Conservation (phyloP, 495 filamentous ascomycete species). For the Lasiosphaeria miniovina region DNA sequence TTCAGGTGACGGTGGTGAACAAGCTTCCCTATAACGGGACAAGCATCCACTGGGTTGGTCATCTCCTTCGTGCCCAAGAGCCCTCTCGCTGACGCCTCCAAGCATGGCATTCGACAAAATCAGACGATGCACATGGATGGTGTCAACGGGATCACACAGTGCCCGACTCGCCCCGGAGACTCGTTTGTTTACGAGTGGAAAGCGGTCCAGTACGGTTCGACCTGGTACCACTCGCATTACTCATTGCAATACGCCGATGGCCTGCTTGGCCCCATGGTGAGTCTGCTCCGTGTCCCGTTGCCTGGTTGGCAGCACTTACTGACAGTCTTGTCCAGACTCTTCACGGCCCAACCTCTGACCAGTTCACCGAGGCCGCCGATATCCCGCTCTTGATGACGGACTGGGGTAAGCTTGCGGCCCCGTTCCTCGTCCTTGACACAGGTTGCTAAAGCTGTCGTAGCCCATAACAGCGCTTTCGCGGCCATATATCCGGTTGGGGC, state of each 20-base stretch:
- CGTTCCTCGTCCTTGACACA: constrained; percentile 4
- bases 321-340: constrained; percentile 23
- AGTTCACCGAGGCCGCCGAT: constrained; percentile 40
- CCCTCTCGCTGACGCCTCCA: too few relatives aligned
- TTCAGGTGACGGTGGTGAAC: constrained; percentile 51
- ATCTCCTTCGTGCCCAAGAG: too few relatives aligned
- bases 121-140: constrained; percentile 32
- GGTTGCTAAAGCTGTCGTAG: constrained; percentile 3
- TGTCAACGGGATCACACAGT: constrained; percentile 42
- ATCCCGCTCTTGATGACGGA: constrained; percentile 29
- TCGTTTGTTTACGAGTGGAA: constrained; percentile 40
- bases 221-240: constrained; percentile 47
- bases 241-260: constrained; percentile 49
- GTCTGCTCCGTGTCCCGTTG: neutral
- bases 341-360: constrained; percentile 45
- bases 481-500: neutral
- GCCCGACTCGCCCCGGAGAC: constrained; percentile 41
- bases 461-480: constrained; percentile 14
- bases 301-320: neutral
- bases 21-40: constrained; percentile 28
- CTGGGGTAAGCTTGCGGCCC: constrained; percentile 21
- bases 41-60: constrained; percentile 38
- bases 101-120: constrained; percentile 45
- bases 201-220: constrained; percentile 43
- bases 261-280: constrained; percentile 44